Conservation (phyloP, 129 eudicot species). For the Flaveria sonorensis region DNA sequence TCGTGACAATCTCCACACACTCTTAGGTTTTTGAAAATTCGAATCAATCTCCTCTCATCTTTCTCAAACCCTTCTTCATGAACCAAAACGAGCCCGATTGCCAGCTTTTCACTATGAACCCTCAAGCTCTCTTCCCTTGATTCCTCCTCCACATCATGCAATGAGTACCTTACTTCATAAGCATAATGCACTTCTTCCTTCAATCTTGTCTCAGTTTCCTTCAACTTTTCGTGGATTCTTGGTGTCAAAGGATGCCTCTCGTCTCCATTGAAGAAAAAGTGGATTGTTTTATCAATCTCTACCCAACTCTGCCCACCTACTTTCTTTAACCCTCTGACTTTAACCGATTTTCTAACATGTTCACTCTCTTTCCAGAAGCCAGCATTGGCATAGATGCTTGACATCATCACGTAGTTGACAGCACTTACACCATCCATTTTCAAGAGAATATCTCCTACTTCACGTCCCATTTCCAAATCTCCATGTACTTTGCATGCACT, state of each 20-base stretch:
- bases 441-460: conserved; percentile 61
- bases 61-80: conserved; percentile 44
- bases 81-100: conserved; percentile 62
- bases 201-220: conserved; percentile 58
- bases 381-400: conserved; percentile 62
- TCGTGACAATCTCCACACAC: conserved; percentile 83
- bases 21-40: conserved; percentile 64
- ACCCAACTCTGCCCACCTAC: conserved; percentile 79
- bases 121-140: conserved; percentile 67
- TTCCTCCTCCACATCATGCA: conserved; percentile 78
- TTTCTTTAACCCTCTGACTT: conserved; percentile 62
- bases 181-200: conserved; percentile 64
- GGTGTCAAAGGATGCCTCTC: conserved; percentile 58
- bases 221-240: conserved; percentile 49
- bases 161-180: conserved; percentile 53
- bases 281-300: conserved; percentile 58
- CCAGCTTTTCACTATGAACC: conserved; percentile 73
- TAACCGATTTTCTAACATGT: conserved; percentile 51
- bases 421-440: conserved; percentile 57
- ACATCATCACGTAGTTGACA: conserved; percentile 65
- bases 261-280: conserved; percentile 67
- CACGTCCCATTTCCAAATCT: conserved; percentile 72
- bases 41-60: conserved; percentile 42
- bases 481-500: conserved; percentile 80
- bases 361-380: conserved; percentile 77